These are phyloP conservation scores for Mitragyna speciosa DNA, from an alignment of 257 asterid genomes.

Conservation along the genomic window DNA sequence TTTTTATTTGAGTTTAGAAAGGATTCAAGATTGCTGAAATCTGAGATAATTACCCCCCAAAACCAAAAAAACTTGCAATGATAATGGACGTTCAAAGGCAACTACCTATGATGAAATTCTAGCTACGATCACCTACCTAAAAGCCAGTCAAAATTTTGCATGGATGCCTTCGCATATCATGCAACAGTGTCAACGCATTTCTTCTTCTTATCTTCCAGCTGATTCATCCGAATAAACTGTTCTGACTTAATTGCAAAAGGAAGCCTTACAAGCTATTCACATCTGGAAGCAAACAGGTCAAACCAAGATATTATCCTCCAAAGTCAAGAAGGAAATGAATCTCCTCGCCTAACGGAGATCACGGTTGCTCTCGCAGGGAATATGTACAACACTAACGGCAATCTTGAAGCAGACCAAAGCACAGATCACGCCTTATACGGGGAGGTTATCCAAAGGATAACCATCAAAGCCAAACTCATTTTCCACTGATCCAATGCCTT, in stretches of 20 bases:
- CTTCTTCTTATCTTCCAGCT: conserved; percentile 24
- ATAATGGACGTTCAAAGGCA: background rate
- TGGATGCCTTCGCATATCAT: conserved; percentile 47
- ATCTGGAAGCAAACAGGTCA: conserved; percentile 26
- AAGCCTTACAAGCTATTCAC: conserved; percentile 25
- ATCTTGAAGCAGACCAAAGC: conserved; percentile 9
- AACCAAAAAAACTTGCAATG: conserved; percentile 7
- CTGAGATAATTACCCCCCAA: conserved; percentile 24
- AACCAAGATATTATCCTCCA: conserved; percentile 23
- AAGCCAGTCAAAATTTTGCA: conserved; percentile 46
- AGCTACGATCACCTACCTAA: conserved; percentile 41
- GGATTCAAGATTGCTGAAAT: conserved; percentile 23
- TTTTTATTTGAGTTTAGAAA: conserved; percentile 30
- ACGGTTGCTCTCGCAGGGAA: conserved; percentile 21
- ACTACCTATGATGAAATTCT: conserved; percentile 17
- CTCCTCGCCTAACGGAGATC: conserved; percentile 8
- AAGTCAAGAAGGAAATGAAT: conserved; percentile 22
- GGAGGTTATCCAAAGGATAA: conserved; percentile 63
- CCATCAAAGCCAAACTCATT: conserved; percentile 70
- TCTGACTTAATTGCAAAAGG: conserved; percentile 19
- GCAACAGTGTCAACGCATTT: conserved; percentile 35
- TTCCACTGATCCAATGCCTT: conserved; percentile 52
- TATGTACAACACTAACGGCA: conserved; percentile 45
- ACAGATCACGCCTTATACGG: conserved; percentile 37
- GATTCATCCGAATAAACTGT: conserved; percentile 20